These are phyloP conservation scores for Microbotryomycetes sp. DNA, from an alignment of 1,284 basidiomycete genomes.

Conservation along the genomic window DNA sequence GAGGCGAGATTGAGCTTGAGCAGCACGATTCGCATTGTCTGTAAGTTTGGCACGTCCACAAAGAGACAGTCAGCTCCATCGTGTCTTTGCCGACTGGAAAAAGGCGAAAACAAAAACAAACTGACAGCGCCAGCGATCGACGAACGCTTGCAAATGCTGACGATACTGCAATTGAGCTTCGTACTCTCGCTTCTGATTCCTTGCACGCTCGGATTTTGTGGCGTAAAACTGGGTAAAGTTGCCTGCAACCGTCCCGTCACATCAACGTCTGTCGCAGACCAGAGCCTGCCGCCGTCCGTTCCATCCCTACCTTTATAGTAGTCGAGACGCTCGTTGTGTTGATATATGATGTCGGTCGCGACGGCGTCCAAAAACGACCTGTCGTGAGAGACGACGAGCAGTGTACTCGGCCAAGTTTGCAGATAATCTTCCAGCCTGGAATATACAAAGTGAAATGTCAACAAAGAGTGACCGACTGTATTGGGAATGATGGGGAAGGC, in stretches of 20 bases:
- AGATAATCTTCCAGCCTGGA: conserved; percentile 76
- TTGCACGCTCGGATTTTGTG: conserved; percentile 89
- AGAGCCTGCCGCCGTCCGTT: neutral
- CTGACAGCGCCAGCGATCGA: conserved; percentile 93
- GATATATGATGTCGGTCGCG: conserved; percentile 68
- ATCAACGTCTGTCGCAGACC: neutral
- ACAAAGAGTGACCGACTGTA: too few relatives aligned
- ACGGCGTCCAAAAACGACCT: conserved; percentile 89
- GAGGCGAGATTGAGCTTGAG: conserved; percentile 93
- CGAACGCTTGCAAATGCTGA: conserved; percentile 92
- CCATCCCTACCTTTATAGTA: conserved; percentile 47
- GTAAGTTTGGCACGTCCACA: neutral
- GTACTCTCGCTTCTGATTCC: conserved; percentile 71
- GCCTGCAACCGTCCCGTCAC: conserved; percentile 48
- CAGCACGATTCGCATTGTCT: conserved; percentile 49
- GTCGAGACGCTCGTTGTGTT: conserved; percentile 88
- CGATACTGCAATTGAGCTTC: conserved; percentile 93
- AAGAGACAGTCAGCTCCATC: conserved; percentile 30
- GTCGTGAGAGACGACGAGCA: conserved; percentile 97
- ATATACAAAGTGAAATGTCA: neutral
- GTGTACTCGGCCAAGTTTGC: conserved; percentile 88
- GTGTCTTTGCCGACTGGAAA: conserved; percentile 40
- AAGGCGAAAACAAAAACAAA: conserved; percentile 14
- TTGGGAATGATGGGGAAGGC: conserved; percentile 27
- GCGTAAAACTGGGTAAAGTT: conserved; percentile 99